These are phyloP conservation scores for Trypanosoma cruzi DNA, from an alignment of 208 protist genomes.

Conservation along the genomic window DNA sequence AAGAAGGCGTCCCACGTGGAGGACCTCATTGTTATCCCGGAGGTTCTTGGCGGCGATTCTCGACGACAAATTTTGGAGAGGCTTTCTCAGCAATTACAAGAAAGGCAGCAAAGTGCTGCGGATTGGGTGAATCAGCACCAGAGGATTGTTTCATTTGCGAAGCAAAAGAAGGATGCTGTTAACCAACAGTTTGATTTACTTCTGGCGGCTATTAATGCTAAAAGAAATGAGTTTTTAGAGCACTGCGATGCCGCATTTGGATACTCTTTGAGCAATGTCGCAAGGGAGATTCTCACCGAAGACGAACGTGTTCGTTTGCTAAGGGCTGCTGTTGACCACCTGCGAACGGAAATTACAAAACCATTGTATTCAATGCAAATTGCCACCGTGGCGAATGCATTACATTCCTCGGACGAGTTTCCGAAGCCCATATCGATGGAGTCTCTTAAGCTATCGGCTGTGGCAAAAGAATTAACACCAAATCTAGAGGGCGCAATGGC, in stretches of 20 bases:
- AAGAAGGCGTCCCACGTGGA: conserved; percentile 31
- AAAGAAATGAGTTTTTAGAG: conserved; percentile 74
- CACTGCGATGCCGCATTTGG: conserved; percentile 73
- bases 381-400: conserved; percentile 76
- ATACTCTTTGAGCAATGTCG: conserved; percentile 61
- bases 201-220: conserved; percentile 64
- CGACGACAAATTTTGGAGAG: conserved; percentile 60
- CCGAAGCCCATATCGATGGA: conserved; percentile 50
- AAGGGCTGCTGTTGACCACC: conserved; percentile 65
- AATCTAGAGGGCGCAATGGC: conserved; percentile 76
- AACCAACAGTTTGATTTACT: conserved; percentile 82
- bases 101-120: conserved; percentile 47
- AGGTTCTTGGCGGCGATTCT: conserved; percentile 75
- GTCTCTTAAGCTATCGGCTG: conserved; percentile 44
- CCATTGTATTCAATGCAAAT: conserved; percentile 88
- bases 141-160: conserved; percentile 57
- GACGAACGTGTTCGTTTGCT: conserved; percentile 83
- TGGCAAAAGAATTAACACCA: conserved; percentile 52
- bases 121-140: conserved; percentile 82
- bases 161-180: conserved; percentile 69
- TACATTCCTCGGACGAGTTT: conserved; percentile 47
- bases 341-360: conserved; percentile 46
- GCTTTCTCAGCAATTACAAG: conserved; percentile 57
- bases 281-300: conserved; percentile 69
- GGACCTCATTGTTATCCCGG: conserved; percentile 69